These are phyloP conservation scores for Boletus mariae DNA, from an alignment of 1,284 basidiomycete genomes.

Conservation along the genomic window DNA sequence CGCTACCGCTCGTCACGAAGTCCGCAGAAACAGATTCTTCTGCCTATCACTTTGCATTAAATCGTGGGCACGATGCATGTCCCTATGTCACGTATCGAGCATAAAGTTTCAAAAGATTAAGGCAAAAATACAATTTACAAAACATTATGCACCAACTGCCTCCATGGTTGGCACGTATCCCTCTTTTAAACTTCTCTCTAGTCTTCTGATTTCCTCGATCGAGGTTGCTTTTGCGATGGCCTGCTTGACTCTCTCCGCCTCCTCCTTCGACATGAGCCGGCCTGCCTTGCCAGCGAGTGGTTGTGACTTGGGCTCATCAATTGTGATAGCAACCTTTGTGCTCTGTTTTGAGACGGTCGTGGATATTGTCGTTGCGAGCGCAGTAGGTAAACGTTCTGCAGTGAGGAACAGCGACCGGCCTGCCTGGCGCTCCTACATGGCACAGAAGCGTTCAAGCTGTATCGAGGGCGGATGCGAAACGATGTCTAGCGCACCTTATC, in stretches of 20 bases:
- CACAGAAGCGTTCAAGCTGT: constrained; percentile 28
- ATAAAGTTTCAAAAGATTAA: constrained; percentile 13
- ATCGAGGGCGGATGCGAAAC: constrained; percentile 17
- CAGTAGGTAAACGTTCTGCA: constrained; percentile 69
- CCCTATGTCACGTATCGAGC: not conserved
- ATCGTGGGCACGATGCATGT: not conserved
- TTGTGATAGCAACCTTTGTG: constrained; percentile 54
- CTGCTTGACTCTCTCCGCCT: constrained; percentile 84
- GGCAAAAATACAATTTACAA: constrained; percentile 26
- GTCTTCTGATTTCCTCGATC: constrained; percentile 83
- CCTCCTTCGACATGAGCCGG: constrained; percentile 88
- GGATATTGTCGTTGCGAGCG: constrained; percentile 76
- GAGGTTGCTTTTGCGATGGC: constrained; percentile 90
- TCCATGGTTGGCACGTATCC: constrained; percentile 79
- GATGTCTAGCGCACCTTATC: constrained; percentile 74
- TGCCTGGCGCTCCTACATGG: constrained; percentile 66
- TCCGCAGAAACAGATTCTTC: not conserved
- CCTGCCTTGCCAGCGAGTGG: constrained; percentile 64
- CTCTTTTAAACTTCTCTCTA: constrained; percentile 86
- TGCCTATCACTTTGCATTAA: not conserved
- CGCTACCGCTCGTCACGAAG: too few relatives aligned
- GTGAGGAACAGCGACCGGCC: constrained; percentile 78
- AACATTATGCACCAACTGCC: constrained; percentile 62
- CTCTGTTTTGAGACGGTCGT: constrained; percentile 66
- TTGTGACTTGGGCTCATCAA: constrained; percentile 69